A percentile compares a stretch with the other conserved stretches of the same genome.
These are phyloP conservation scores for Nicotiana obtusifolia DNA, from an alignment of 257 asterid species.

Conservation along the genomic window DNA sequence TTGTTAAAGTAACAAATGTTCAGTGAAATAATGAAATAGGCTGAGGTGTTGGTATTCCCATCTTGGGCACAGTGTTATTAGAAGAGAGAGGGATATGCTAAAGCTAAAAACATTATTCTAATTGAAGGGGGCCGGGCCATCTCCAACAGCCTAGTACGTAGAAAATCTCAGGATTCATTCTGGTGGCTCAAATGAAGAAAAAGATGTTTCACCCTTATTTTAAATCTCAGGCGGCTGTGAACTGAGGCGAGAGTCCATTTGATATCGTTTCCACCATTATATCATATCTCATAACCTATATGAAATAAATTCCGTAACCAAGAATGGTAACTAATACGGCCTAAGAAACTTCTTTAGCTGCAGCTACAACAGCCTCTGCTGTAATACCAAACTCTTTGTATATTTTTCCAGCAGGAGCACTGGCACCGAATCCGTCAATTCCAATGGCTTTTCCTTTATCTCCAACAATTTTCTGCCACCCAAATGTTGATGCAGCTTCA, in stretches of 20 bases:
- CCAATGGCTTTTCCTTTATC: conserved; percentile 65
- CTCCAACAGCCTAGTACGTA: neutral
- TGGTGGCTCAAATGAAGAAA: conserved; percentile 21
- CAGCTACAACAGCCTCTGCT: conserved; percentile 66
- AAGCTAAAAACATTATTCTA: neutral
- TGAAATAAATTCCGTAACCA: conserved; percentile 12
- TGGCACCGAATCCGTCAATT: conserved; percentile 61
- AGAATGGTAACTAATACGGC: conserved; percentile 14
- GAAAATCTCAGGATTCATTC: conserved; percentile 17
- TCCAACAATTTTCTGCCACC: conserved; percentile 69
- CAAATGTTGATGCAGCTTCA: conserved; percentile 78
- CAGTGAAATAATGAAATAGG: no score
- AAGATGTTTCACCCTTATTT: conserved; percentile 30
- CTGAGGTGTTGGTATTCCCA: no score
- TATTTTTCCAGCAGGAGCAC: conserved; percentile 57
- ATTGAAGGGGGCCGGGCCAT: neutral
- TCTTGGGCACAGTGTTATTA: no score
- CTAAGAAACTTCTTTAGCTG: conserved; percentile 60
- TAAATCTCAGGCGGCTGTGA: conserved; percentile 22
- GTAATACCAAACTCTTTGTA: conserved; percentile 63
- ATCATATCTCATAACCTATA: conserved; percentile 11
- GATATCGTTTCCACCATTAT: conserved; percentile 2
- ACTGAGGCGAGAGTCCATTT: conserved; percentile 19
- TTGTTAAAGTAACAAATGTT: no score
- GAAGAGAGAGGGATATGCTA: neutral